Evolutionary conservation across 495 filamentous ascomycete species (phyloP), one percentile per base, ranked within the genome.

Genomic region (Margaritispora aquatica): DNA sequence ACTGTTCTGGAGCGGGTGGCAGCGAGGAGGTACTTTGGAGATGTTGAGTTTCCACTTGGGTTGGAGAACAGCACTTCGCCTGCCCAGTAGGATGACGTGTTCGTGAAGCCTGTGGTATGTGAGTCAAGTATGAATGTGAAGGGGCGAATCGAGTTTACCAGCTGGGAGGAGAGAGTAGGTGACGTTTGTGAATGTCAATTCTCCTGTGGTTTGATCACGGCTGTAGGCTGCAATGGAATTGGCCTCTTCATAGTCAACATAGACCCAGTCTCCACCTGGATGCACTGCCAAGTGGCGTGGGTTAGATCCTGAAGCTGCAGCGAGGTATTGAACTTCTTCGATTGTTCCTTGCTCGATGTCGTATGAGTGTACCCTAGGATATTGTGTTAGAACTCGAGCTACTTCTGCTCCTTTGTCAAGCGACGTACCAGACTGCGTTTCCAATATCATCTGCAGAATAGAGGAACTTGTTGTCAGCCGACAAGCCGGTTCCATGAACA

Each of bases 61-160:
- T 58, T 56, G 0, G 71, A 76, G 0, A 76, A 62, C 27, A 70
- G 68, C 22, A 72, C 68, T 63, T 72, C 71, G 52, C 72, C 72
- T 0, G 69, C 68, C 70, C 71, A 73, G 63, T 69, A 73, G 20
- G 66, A 57, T 5, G 51, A 54, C 29, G 34, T 59, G 26, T 66
- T 57, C 8, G 22, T 57, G 61, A 19, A 46, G 17, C 47, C 47
- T 50, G 24, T 23, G 5, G 36, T 23, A n/a, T 44, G 38, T 10
- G 15, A 9, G 7, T 44, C 17, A 9, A n/a, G 38, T n/a, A 44
- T 44, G 15, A 13, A 5, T 7, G 38, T 44, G 38, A 17, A n/a
- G 3, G 11, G 38, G 15, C 3, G 20, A 11, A 24, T 2, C 5
- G 21, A 11, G 47, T 47, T 7, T 54, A 64, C 63, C 61, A 10